phyloP scores from a whole-genome alignment of 495 filamentous ascomycete genomes.

The Podospora comata region DNA sequence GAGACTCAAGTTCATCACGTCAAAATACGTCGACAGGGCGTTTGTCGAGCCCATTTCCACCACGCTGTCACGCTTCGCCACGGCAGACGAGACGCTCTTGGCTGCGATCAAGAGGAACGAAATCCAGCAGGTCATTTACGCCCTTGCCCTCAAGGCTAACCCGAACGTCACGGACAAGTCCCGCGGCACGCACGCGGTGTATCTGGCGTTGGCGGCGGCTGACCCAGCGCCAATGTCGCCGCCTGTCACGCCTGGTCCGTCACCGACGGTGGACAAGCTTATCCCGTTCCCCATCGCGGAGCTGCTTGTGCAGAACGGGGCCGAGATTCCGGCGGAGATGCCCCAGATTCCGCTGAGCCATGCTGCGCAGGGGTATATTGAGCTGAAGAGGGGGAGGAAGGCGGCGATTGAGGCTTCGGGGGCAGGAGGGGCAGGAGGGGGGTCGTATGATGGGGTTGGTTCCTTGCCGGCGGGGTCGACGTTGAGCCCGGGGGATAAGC shows the following conservation, averaged over 20 bases:
- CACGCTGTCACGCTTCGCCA: slow-evolving; percentile 70
- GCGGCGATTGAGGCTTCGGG: slow-evolving; percentile 40
- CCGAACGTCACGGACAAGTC: slow-evolving; percentile 86
- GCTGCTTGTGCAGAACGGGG: slow-evolving; percentile 89
- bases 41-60: slow-evolving; percentile 77
- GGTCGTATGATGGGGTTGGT: slow-evolving; percentile 29
- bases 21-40: slow-evolving; percentile 84
- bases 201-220: slow-evolving; percentile 88
- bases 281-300: slow-evolving; percentile 81
- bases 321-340: slow-evolving; percentile 70
- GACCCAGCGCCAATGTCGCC: slow-evolving; percentile 74
- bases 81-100: slow-evolving; percentile 85
- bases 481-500: slow-evolving; percentile 35
- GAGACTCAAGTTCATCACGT: slow-evolving; percentile 85
- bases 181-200: slow-evolving; percentile 80
- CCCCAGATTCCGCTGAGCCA: slow-evolving; percentile 51
- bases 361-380: slow-evolving; percentile 77
- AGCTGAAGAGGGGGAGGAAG: slow-evolving; percentile 64
- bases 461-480: slow-evolving; percentile 23
- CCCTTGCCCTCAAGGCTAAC: slow-evolving; percentile 80
- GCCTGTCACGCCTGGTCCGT: slow-evolving; percentile 13
- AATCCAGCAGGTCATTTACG: slow-evolving; percentile 85
- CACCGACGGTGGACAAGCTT: slow-evolving; percentile 37
- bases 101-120: slow-evolving; percentile 93
- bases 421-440: neutral